These are phyloP conservation scores for Colletotrichum salicis DNA, from an alignment of 2,329 filamentous ascomycete species.

Conservation along the genomic window DNA sequence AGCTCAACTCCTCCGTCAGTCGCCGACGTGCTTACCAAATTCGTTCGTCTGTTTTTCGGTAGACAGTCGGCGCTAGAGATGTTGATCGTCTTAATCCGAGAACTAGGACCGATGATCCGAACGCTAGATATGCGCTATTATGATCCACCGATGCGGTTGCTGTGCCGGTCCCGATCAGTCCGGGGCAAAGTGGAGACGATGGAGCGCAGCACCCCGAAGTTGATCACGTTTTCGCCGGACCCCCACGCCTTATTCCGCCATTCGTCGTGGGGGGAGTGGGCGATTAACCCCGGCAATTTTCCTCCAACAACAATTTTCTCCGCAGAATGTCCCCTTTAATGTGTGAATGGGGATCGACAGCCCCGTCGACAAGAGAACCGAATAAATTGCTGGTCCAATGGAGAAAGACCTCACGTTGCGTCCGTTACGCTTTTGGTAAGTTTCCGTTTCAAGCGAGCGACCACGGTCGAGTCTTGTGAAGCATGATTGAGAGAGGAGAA, in stretches of 20 bases:
- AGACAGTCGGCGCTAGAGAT: background rate
- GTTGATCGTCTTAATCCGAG: background rate
- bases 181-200: slow-evolving; percentile 3
- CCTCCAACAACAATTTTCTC: slow-evolving; percentile 30
- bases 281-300: slow-evolving; percentile 11
- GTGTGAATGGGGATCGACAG: slow-evolving; percentile 1
- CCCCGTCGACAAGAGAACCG: background rate
- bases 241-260: background rate
- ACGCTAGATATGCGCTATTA: background rate
- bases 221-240: background rate
- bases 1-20: background rate
- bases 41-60: background rate
- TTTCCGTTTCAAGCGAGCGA: background rate
- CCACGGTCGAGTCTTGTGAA: background rate
- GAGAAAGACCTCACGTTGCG: background rate
- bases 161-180: background rate
- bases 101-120: background rate
- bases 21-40: no score
- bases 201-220: slow-evolving; percentile 1
- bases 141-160: background rate
- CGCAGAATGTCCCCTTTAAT: background rate
- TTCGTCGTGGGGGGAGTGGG: background rate
- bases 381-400: slow-evolving; percentile 28
- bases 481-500: background rate
- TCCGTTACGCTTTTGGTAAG: background rate